Base-by-base conservation (phyloP, 495 filamentous ascomycete genomes). In the Lentithecium fluviatile region DNA sequence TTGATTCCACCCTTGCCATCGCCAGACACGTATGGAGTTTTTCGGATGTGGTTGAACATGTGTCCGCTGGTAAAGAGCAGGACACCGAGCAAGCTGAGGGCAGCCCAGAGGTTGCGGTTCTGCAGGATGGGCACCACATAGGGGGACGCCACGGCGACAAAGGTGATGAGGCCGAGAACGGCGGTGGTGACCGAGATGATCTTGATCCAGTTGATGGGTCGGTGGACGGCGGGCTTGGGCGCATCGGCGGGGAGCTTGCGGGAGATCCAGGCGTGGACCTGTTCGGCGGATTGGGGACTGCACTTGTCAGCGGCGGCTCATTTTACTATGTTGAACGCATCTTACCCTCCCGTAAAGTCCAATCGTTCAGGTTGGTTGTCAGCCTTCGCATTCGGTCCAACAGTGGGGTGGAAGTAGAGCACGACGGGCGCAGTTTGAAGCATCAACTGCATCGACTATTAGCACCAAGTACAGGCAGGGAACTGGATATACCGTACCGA, bases 11-110 rank as follows among this genome's bases (percentile, higher is more conserved):
- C 95, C 45, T 80, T 82, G 5, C 89, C 90, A 74, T 97, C 87
- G 20, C 86, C 89, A 36, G 85, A 83, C 46, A 97, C 90, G 69
- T 99, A 99, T n/a, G 94, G 93, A 0, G 94, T 91, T 69, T 91
- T 91, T 55, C 94, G 82, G 70, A 99, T 99, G 66, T 97, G 94
- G 75, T 97, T 97, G 81, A 92, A 99, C 94, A 99, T 98, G 71
- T 97, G 91, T 13, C 95, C 94, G 64, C 86, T 91, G 34, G 89
- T 97, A 77, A 99, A 99, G 32, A 99, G 78, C 42, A 99, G 83
- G 58, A 99, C 90, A 7, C 84, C 82, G 65, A 99, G 89, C 51
- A 99, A 77, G 70, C 88, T 93, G 64, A 96, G 71, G 25, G 88
- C 92, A 32, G 94, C 91, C 95, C 94, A 99, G 25, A 97, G 75